These are phyloP conservation scores for Tritrichomonas musculus DNA, from an alignment of 208 protist species.

Conservation along the genomic window DNA sequence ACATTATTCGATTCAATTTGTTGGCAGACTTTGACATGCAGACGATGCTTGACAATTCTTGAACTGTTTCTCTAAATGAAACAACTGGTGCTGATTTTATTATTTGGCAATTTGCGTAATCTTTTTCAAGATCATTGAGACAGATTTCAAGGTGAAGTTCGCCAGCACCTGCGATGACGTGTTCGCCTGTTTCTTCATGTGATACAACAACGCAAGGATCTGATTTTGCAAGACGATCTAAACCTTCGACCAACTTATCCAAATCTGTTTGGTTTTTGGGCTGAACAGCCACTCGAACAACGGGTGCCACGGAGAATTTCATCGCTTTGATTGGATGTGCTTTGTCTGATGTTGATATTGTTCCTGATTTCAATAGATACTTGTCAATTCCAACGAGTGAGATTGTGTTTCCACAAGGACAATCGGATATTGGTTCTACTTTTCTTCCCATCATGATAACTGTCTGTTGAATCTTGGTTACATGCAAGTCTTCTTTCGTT, in stretches of 20 bases:
- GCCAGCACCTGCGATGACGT: conserved; percentile 96
- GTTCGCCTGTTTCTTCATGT: conserved; percentile 77
- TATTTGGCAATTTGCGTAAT: conserved; percentile 82
- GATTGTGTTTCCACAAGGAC: conserved; percentile 93
- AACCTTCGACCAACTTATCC: conserved; percentile 64
- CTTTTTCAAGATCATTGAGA: conserved; percentile 95
- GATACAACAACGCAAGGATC: conserved; percentile 49
- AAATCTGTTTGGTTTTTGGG: conserved; percentile 83
- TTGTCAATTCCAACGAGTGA: conserved; percentile 96
- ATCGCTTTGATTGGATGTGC: conserved; percentile 77
- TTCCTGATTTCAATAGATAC: conserved; percentile 94
- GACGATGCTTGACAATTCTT: conserved; percentile 50
- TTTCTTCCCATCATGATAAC: conserved; percentile 93
- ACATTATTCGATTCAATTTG: conserved; percentile 98
- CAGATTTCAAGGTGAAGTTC: conserved; percentile 99
- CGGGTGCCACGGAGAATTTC: conserved; percentile 98
- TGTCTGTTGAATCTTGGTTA: conserved; percentile 77
- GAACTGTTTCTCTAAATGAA: conserved; percentile 95
- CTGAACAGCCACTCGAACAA: conserved; percentile 94
- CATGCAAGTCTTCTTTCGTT: conserved; percentile 68
- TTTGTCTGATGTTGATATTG: conserved; percentile 73
- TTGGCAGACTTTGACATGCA: conserved; percentile 90
- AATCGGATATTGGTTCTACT: conserved; percentile 77
- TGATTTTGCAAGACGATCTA: conserved; percentile 63
- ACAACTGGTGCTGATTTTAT: conserved; percentile 89